A percentile compares a stretch with the other conserved stretches of the same genome.
phyloP scores from a whole-genome alignment of 768 basidiomycete genomes.

The Galerina marginata region DNA sequence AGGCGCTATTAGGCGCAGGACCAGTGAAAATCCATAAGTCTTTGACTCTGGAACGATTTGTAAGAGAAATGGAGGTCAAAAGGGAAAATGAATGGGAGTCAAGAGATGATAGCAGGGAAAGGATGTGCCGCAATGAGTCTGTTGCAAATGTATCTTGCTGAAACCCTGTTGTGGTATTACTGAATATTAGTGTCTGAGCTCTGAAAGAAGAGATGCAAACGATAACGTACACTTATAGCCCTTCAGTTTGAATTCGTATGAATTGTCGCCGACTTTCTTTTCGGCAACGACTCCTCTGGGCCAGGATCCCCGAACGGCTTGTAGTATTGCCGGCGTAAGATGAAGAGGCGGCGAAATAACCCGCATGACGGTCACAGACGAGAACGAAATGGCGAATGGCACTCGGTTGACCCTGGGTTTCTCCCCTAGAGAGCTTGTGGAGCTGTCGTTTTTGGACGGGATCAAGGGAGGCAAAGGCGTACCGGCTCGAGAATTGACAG shows the following conservation, averaged over 20 bases:
- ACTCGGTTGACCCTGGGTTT: conserved; percentile 40
- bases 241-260: conserved; percentile 82
- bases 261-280: conserved; percentile 73
- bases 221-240: conserved; percentile 72
- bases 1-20: conserved; percentile 43
- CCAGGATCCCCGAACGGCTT: conserved; percentile 79
- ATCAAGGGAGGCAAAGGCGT: conserved; percentile 41
- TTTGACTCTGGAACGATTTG: conserved; percentile 73
- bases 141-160: conserved; percentile 77
- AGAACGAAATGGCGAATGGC: conserved; percentile 77
- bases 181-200: background rate
- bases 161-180: conserved; percentile 58
- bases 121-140: conserved; percentile 75
- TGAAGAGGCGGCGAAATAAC: conserved; percentile 80
- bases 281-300: conserved; percentile 80
- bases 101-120: conserved; percentile 67
- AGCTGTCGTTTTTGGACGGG: conserved; percentile 27
- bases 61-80: conserved; percentile 72
- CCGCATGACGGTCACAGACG: conserved; percentile 68
- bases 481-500: conserved; percentile 31
- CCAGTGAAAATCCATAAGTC: conserved; percentile 83
- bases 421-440: conserved; percentile 29
- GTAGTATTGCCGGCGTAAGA: conserved; percentile 80
- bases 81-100: conserved; percentile 73
- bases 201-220: conserved; percentile 10